Evolutionary conservation across 805 yeast genomes (phyloP).

Genomic region (Schizosaccharomyces osmophilus): DNA sequence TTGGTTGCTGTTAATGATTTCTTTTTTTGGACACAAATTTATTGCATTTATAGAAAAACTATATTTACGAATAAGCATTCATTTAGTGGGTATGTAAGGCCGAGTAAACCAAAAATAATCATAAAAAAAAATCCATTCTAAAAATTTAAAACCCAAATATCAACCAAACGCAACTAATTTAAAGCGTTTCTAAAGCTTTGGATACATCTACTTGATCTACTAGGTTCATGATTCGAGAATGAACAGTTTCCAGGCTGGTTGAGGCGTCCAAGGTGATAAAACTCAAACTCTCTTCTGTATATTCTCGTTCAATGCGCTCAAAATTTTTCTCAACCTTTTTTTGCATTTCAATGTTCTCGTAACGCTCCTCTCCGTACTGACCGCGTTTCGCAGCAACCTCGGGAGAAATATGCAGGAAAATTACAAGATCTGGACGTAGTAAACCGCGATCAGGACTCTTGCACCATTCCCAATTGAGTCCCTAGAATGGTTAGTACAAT

Average conservation of each 20-base stretch:
- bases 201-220: not conserved
- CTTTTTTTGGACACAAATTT: too few relatives aligned
- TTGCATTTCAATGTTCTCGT: slow-evolving; percentile 58
- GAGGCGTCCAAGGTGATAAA: not conserved
- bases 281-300: not conserved
- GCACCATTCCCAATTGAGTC: slow-evolving; percentile 54
- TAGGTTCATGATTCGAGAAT: not conserved
- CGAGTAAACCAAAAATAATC: too few relatives aligned
- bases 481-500: slow-evolving; percentile 10
- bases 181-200: not conserved
- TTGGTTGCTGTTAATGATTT: too few relatives aligned
- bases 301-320: slow-evolving; percentile 1
- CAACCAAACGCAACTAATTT: not conserved
- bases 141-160: not conserved
- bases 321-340: slow-evolving; percentile 41
- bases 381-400: slow-evolving; percentile 25
- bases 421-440: slow-evolving; percentile 61
- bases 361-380: slow-evolving; percentile 87
- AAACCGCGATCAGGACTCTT: slow-evolving; percentile 57
- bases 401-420: slow-evolving; percentile 44
- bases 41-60: too few relatives aligned
- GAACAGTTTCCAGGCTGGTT: not conserved
- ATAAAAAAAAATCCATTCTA: not conserved
- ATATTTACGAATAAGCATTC: too few relatives aligned
- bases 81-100: too few relatives aligned